Percentiles rank a stretch among this genome's conserved stretches.
These are phyloP conservation scores for Ogataea glucozyma DNA, from an alignment of 805 yeast genomes.

Conservation along the genomic window DNA sequence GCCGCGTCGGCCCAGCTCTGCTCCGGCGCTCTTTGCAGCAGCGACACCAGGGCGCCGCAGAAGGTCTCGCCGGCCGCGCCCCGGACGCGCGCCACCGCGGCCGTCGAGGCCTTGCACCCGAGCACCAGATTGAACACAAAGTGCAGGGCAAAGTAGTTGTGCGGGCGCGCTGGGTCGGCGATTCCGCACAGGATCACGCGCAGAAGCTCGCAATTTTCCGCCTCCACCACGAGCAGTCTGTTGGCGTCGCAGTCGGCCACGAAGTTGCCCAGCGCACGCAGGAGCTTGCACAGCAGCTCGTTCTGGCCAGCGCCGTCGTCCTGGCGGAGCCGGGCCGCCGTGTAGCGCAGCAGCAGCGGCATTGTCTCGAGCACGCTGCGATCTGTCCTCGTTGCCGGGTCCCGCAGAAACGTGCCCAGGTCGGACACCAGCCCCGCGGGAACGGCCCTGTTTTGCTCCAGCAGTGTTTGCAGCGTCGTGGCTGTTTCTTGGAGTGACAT, in stretches of 20 bases:
- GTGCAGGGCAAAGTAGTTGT: constrained; percentile 13
- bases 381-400: constrained; percentile 1
- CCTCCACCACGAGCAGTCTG: constrained; percentile 7
- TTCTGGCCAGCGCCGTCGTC: not conserved
- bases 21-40: constrained; percentile 3
- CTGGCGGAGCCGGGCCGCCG: not conserved
- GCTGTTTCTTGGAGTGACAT: not conserved
- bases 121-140: constrained; percentile 17
- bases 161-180: not conserved
- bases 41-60: not conserved
- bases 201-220: not conserved
- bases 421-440: constrained; percentile 2
- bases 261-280: constrained; percentile 17
- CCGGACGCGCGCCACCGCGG: constrained; percentile 2
- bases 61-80: not conserved
- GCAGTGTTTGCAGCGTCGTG: not conserved
- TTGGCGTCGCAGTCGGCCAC: constrained; percentile 20
- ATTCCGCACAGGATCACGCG: constrained; percentile 4
- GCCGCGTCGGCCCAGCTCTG: constrained; percentile 6
- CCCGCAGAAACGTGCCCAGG: constrained; percentile 7
- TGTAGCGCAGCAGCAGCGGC: constrained; percentile 6
- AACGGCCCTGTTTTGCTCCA: not conserved
- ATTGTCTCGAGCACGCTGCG: constrained; percentile 3
- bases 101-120: constrained; percentile 6
- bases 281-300: constrained; percentile 6